Conservation (phyloP, 768 basidiomycete genomes). For the Mycena floridula region DNA sequence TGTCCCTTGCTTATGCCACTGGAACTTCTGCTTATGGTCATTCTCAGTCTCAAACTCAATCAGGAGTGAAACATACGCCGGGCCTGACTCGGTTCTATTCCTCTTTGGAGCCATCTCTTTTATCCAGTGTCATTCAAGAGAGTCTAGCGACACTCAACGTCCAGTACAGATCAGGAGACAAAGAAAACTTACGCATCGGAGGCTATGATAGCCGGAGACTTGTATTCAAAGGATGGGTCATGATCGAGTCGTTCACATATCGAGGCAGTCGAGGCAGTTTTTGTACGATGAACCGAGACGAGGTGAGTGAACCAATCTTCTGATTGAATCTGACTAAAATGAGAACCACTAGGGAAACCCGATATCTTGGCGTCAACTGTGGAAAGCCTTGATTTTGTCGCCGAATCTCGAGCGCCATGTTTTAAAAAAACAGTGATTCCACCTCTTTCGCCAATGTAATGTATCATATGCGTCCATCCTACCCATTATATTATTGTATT, state of each 20-base stretch:
- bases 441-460: too few relatives aligned
- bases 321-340: not conserved
- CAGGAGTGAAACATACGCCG: conserved; percentile 64
- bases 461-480: too few relatives aligned
- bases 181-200: conserved; percentile 51
- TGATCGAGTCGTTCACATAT: conserved; percentile 56
- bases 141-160: conserved; percentile 43
- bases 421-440: too few relatives aligned
- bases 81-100: conserved; percentile 82
- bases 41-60: conserved; percentile 74
- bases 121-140: conserved; percentile 50
- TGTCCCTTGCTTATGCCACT: conserved; percentile 9
- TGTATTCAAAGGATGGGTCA: conserved; percentile 69
- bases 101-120: conserved; percentile 41
- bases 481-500: too few relatives aligned
- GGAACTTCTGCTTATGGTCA: not conserved
- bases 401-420: conserved; percentile 55
- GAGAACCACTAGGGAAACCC: conserved; percentile 54
- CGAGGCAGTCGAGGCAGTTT: conserved; percentile 50
- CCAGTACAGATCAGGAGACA: conserved; percentile 32
- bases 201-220: conserved; percentile 61
- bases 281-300: conserved; percentile 64
- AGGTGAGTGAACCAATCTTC: conserved; percentile 34
- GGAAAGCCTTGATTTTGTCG: conserved; percentile 56
- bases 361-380: conserved; percentile 71